Conservation (phyloP, 2,329 filamentous ascomycete genomes). For the Geoglossum cookeanum region DNA sequence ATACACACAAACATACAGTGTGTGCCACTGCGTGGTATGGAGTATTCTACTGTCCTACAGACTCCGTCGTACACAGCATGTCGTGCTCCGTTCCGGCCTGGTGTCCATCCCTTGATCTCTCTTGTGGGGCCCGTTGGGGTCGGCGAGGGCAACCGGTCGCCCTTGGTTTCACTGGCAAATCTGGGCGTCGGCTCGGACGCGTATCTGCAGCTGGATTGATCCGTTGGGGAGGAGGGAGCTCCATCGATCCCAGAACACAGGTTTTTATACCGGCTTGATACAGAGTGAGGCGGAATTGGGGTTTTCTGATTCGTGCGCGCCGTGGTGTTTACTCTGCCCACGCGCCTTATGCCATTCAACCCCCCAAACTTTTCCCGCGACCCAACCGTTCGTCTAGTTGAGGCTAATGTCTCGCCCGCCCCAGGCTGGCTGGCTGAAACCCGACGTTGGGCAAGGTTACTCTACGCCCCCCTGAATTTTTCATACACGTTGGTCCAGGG, state of each 20-base stretch:
- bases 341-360: background rate
- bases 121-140: too few relatives aligned
- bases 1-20: too few relatives aligned
- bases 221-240: background rate
- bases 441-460: background rate
- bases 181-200: too few relatives aligned
- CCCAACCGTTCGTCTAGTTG: background rate
- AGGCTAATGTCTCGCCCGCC: background rate
- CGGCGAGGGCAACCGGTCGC: too few relatives aligned
- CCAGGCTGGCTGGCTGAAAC: background rate
- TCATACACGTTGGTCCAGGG: background rate
- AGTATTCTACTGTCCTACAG: too few relatives aligned
- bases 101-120: too few relatives aligned
- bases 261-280: background rate
- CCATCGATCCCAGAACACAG: too few relatives aligned
- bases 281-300: background rate
- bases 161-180: too few relatives aligned
- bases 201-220: too few relatives aligned
- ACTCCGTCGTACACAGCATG: too few relatives aligned
- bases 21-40: too few relatives aligned
- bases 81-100: too few relatives aligned
- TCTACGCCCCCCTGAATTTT: background rate
- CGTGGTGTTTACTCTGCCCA: background rate
- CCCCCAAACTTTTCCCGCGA: background rate
- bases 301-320: background rate